Percentiles rank a stretch among this genome's conserved stretches.
phyloP scores from a whole-genome alignment of 139 green algal species.

The Picochlorum sp. region DNA sequence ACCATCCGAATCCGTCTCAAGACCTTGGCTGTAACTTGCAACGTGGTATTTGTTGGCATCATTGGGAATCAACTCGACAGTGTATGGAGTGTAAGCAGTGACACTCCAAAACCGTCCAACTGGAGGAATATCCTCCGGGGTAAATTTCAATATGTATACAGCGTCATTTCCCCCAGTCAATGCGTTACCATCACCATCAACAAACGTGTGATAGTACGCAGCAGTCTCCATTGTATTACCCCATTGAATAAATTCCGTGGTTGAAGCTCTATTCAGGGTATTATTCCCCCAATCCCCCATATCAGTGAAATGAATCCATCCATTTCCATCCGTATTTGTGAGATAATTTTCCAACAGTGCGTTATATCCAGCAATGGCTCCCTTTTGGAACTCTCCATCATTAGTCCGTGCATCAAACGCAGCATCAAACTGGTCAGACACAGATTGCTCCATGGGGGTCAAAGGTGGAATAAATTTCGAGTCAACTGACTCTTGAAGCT shows the following conservation, averaged over 20 bases:
- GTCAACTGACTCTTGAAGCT: not conserved
- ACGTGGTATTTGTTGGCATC: not conserved
- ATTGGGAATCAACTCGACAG: not conserved
- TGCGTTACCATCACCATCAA: not conserved
- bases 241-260: not conserved
- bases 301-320: not conserved
- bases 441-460: not conserved
- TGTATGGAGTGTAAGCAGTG: not conserved
- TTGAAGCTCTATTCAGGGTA: not conserved
- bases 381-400: not conserved
- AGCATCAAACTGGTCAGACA: not conserved
- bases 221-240: not conserved
- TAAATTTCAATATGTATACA: not conserved
- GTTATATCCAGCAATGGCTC: not conserved
- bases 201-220: not conserved
- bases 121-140: not conserved
- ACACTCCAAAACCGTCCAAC: not conserved
- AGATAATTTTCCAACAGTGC: not conserved
- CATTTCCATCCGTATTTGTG: not conserved
- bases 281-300: not conserved
- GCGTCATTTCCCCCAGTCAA: not conserved
- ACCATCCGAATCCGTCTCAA: not conserved
- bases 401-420: not conserved
- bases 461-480: not conserved
- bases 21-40: not conserved